Evolutionary conservation across 2,329 filamentous ascomycete species (phyloP).

Genomic region (Colletotrichum ledebouriae): DNA sequence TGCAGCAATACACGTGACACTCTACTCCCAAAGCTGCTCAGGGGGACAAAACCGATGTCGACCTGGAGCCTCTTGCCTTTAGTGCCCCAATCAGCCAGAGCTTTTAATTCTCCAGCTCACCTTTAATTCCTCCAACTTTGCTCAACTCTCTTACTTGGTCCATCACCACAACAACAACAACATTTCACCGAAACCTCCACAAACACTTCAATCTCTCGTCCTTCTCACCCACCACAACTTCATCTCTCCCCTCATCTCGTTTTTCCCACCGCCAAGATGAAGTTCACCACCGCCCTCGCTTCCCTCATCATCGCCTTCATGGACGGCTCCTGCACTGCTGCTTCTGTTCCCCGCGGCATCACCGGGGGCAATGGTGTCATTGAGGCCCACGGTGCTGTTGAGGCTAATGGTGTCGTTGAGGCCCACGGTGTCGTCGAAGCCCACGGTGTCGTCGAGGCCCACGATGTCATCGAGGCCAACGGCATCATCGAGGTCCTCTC

Average conservation of each 20-base stretch:
- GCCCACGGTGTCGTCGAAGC: neutral
- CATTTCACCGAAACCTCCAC: neutral
- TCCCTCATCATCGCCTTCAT: constrained; percentile 11
- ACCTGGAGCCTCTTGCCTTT: neutral
- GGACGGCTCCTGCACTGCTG: neutral
- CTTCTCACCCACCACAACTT: neutral
- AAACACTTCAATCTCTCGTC: neutral
- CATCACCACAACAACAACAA: neutral
- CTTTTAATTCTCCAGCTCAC: neutral
- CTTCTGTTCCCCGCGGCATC: neutral
- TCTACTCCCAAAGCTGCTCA: neutral
- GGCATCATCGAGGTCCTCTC: constrained; percentile 4
- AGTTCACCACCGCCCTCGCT: constrained; percentile 10
- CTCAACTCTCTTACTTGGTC: neutral
- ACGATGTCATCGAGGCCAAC: neutral
- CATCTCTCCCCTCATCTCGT: neutral
- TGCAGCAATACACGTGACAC: neutral
- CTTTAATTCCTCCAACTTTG: neutral
- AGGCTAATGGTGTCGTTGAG: neutral
- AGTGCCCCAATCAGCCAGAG: constrained; percentile 5
- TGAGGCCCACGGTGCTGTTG: neutral
- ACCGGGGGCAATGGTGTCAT: neutral
- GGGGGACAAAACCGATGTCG: neutral
- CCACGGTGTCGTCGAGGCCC: neutral
- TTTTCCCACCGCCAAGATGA: constrained; percentile 26